Conservation (phyloP, 2,329 filamentous ascomycete species). For the Pseudogymnoascus sp. region DNA sequence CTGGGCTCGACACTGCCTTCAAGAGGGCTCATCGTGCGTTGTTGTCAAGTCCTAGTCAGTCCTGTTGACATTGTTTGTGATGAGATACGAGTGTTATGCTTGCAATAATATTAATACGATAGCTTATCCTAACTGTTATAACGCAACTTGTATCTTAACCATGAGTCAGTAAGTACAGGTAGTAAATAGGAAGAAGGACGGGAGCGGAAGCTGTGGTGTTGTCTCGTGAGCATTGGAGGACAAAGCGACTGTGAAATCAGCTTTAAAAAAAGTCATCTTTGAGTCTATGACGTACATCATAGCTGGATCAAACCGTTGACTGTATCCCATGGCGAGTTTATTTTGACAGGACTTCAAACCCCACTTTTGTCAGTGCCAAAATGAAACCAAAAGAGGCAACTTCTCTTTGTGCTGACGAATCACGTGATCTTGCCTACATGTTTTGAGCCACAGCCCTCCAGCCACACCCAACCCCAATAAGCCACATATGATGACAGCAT, state of each 20-base stretch:
- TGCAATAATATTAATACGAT: neutral
- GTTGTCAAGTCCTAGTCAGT: neutral
- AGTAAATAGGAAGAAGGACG: neutral
- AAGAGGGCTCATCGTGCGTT: constrained; percentile 2
- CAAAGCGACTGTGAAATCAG: neutral
- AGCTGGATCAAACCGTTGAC: neutral
- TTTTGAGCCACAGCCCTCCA: neutral
- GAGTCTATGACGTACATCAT: neutral
- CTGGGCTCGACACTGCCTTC: neutral
- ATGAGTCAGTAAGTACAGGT: neutral
- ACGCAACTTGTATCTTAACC: neutral
- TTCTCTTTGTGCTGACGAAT: neutral
- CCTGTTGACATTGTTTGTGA: neutral
- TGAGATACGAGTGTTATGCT: neutral
- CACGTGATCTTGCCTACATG: neutral
- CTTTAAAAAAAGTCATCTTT: neutral
- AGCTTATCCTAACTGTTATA: neutral
- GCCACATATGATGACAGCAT: constrained; percentile 7
- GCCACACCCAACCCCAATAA: neutral
- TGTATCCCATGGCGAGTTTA: neutral
- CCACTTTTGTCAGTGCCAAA: neutral
- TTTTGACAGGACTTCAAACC: neutral
- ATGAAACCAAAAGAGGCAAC: neutral
- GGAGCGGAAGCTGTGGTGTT: neutral
- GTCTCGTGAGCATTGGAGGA: neutral